Conservation (phyloP, 1,284 basidiomycete species). For the Coniferiporia sulphurascens region DNA sequence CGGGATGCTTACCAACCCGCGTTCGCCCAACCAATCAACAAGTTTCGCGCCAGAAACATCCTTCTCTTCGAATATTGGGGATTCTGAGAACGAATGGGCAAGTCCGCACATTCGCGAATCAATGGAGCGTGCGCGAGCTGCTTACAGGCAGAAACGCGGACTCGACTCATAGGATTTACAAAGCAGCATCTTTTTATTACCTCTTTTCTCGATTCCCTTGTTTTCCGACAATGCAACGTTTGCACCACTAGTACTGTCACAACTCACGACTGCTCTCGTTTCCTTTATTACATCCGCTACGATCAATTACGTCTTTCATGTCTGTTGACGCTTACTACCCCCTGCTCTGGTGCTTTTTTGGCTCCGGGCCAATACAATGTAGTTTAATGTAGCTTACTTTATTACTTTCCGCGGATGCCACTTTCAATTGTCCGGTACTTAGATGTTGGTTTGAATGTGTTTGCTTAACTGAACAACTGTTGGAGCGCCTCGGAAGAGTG, state of each 20-base stretch:
- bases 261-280: neutral
- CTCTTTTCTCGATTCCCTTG: neutral
- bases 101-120: slow-evolving; percentile 14
- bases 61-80: neutral
- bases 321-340: neutral
- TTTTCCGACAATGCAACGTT: neutral
- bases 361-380: neutral
- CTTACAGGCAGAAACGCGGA: slow-evolving; percentile 10
- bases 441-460: no score
- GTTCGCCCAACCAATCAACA: neutral
- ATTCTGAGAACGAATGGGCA: slow-evolving; percentile 4
- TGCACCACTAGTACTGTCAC: neutral
- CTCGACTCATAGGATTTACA: neutral
- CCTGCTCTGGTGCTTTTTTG: neutral
- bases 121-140: slow-evolving; percentile 18
- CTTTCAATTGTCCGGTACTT: no score
- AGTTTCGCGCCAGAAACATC: neutral
- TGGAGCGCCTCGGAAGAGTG: no score
- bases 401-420: no score
- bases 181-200: neutral
- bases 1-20: neutral
- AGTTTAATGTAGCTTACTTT: no score
- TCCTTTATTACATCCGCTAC: neutral
- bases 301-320: slow-evolving; percentile 6
- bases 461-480: no score